These are phyloP conservation scores for Avicennia marina DNA, from an alignment of 257 asterid species.

Conservation along the genomic window DNA sequence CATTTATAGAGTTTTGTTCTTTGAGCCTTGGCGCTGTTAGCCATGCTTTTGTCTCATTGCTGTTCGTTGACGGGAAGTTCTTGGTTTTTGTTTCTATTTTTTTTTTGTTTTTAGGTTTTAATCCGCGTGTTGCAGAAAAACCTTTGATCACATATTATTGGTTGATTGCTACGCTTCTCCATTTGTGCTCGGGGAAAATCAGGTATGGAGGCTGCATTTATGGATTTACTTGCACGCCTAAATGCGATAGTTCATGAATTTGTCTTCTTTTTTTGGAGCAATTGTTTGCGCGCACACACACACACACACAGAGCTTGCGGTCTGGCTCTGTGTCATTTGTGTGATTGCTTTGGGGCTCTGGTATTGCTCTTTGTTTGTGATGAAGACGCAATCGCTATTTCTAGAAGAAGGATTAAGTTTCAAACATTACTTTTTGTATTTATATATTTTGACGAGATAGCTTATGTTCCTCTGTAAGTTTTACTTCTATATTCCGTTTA, in stretches of 20 bases:
- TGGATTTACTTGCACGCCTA: not conserved
- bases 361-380: too few relatives aligned
- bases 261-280: not conserved
- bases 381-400: too few relatives aligned
- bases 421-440: too few relatives aligned
- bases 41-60: slow-evolving; percentile 25
- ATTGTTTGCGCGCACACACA: too few relatives aligned
- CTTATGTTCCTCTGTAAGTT: too few relatives aligned
- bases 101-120: slow-evolving; percentile 9
- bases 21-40: slow-evolving; percentile 31
- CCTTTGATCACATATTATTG: slow-evolving; percentile 5
- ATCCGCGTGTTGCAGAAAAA: slow-evolving; percentile 20
- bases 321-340: too few relatives aligned
- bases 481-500: too few relatives aligned
- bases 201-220: slow-evolving; percentile 15
- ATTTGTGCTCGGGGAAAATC: slow-evolving; percentile 13
- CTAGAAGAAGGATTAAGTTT: too few relatives aligned
- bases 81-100: too few relatives aligned
- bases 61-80: slow-evolving; percentile 27
- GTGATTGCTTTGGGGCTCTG: too few relatives aligned
- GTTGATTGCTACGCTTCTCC: slow-evolving; percentile 11
- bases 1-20: slow-evolving; percentile 27
- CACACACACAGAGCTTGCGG: too few relatives aligned
- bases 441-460: too few relatives aligned
- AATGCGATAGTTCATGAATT: not conserved